phyloP scores from a whole-genome alignment of 2,329 filamentous ascomycete genomes.

The Neofusicoccum sp. region DNA sequence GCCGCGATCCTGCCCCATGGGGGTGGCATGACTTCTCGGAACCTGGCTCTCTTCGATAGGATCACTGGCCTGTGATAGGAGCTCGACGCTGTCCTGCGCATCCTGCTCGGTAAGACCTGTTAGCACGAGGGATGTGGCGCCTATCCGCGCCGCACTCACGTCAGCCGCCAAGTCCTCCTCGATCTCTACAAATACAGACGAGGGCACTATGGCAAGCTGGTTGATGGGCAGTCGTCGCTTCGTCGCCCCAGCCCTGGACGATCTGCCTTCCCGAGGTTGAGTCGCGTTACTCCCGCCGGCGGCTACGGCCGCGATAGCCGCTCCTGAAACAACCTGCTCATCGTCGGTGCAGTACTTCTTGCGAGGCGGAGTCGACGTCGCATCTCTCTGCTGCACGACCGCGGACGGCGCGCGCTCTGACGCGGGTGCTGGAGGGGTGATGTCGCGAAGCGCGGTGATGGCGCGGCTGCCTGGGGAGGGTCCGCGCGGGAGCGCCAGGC shows the following conservation, averaged over 20 bases:
- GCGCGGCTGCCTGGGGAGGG: neutral
- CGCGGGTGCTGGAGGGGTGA: neutral
- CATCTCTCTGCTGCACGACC: neutral
- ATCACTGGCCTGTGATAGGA: neutral
- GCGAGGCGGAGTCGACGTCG: neutral
- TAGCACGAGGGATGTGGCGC: neutral
- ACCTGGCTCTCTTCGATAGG: constrained; percentile 15
- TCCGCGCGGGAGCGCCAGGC: neutral
- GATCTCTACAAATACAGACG: constrained; percentile 12
- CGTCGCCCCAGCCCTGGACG: neutral
- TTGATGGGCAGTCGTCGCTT: constrained; percentile 27
- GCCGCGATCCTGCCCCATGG: neutral
- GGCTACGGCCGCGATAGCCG: neutral
- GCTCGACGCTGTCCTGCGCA: neutral
- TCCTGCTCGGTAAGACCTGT: constrained; percentile 3
- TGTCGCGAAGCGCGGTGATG: neutral
- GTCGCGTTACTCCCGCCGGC: neutral
- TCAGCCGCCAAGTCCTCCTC: constrained; percentile 4
- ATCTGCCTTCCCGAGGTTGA: neutral
- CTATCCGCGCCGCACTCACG: constrained; percentile 11
- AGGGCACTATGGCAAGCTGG: constrained; percentile 29
- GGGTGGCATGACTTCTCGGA: neutral
- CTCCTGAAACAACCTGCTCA: neutral
- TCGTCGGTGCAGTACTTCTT: neutral
- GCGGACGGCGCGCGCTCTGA: neutral